Evolutionary conservation across 192 early-diverging fungal genomes (phyloP), one percentile per base, ranked within the genome.

Genomic region (Coemansia sp.): DNA sequence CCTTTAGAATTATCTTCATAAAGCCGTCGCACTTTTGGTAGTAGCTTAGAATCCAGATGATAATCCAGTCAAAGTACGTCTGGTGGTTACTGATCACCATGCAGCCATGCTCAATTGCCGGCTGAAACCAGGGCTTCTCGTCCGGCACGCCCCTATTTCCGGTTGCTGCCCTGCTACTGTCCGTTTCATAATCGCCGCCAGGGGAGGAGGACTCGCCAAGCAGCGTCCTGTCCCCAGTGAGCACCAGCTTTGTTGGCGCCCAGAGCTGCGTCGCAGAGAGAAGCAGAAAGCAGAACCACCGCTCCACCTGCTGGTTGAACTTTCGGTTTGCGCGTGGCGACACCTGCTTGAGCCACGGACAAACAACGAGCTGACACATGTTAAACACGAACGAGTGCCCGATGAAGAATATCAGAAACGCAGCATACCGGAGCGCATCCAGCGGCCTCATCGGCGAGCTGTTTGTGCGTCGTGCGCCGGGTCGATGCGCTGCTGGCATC

Each of bases 1-100:
- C 78, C 71, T 95, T 96, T 43, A 99, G 86, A 50, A 96, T 93
- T 58, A 99, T 97, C 79, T 97, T 97, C 55, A 99, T 63, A 58
- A 85, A 87, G 14, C 91, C 93, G 78, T 95, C 91, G 62, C 87
- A 90, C 13, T 84, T 80, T 22, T 88, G 86, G 61, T 87, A 71
- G 72, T 91, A 90, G 6, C 89, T 81, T 40, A 85, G 44, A 38
- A 85, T 83, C 84, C 84, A 83, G 66, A 83, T 77, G 41, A 83
- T 77, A n/a, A 83, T 83, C 80, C 80, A 83, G 69, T 81, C 75
- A 70, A 81, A 81, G 69, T 79, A 75, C 37, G 75, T 81, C 63
- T 75, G 72, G 70, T 78, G 72, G 70, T 81, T 78, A 50, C 75
- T 77, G 59, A 81, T 75, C 41, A 85, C 51, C 65, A 78, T 78